Evolutionary conservation across 208 protist genomes (phyloP).

Genomic region (Wallacemonas rigidus): DNA sequence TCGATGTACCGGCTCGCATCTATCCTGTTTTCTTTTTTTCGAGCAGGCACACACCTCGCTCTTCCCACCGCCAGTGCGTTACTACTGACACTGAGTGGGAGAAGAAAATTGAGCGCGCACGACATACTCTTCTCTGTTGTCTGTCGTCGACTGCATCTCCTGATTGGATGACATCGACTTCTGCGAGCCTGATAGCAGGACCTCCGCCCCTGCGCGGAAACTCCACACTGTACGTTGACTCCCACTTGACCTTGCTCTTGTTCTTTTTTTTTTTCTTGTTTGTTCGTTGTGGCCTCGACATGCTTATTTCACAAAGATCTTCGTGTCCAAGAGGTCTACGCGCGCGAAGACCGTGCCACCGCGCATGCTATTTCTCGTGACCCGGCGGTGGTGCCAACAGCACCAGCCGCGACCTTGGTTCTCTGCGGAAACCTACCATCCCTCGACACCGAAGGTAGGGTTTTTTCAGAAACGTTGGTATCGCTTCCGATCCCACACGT

Average conservation of each 20-base stretch:
- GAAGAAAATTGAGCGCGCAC: no score
- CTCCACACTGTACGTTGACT: neutral
- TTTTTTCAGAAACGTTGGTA: conserved; percentile 19
- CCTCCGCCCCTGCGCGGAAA: no score
- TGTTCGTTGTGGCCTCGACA: no score
- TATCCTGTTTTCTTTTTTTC: no score
- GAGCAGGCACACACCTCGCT: neutral
- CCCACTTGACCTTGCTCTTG: conserved; percentile 5
- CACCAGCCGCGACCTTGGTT: conserved; percentile 13
- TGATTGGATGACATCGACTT: no score
- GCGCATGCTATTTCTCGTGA: conserved; percentile 4
- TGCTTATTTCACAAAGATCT: no score
- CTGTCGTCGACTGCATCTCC: no score
- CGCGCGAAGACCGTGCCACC: neutral
- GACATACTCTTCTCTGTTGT: no score
- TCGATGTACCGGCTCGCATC: no score
- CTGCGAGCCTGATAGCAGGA: no score
- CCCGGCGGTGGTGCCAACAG: neutral
- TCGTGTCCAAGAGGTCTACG: no score
- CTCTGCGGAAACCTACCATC: neutral
- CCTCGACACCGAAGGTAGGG: neutral
- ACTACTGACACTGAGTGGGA: no score
- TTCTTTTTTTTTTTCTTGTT: conserved; percentile 11
- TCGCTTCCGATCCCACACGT: conserved; percentile 21
- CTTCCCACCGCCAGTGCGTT: neutral